These are phyloP conservation scores for Gossypium stocksii DNA, from an alignment of 345 rosid genomes.

Conservation along the genomic window DNA sequence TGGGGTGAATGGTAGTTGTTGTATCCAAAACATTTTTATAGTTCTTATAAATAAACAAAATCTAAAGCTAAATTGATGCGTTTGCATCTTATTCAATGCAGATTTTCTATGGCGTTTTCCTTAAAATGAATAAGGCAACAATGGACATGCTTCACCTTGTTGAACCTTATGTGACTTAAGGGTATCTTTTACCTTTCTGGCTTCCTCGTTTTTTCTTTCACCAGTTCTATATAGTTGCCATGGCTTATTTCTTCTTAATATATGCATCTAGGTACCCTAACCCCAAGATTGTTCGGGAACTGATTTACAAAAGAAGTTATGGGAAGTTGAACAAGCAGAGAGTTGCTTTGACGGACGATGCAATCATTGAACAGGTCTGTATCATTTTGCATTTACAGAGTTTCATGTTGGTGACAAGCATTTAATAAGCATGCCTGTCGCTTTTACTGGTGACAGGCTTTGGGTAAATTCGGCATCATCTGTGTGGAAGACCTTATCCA, in stretches of 20 bases:
- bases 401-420: background rate
- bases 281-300: constrained; percentile 73
- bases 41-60: background rate
- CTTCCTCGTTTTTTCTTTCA: background rate
- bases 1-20: no score
- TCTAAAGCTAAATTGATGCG: background rate
- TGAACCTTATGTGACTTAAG: constrained; percentile 73
- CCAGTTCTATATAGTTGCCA: background rate
- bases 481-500: constrained; percentile 80
- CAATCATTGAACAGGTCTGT: constrained; percentile 66
- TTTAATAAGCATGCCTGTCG: background rate
- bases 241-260: background rate
- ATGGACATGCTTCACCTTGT: constrained; percentile 62
- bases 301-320: constrained; percentile 81
- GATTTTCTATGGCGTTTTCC: no score
- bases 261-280: constrained; percentile 63
- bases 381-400: background rate
- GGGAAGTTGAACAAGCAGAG: constrained; percentile 79
- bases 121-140: background rate
- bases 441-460: constrained; percentile 22
- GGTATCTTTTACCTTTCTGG: constrained; percentile 32
- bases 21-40: no score
- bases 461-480: constrained; percentile 75
- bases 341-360: constrained; percentile 70
- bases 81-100: background rate